phyloP scores from a whole-genome alignment of 2,329 filamentous ascomycete species.

The Epichloe typhina region DNA sequence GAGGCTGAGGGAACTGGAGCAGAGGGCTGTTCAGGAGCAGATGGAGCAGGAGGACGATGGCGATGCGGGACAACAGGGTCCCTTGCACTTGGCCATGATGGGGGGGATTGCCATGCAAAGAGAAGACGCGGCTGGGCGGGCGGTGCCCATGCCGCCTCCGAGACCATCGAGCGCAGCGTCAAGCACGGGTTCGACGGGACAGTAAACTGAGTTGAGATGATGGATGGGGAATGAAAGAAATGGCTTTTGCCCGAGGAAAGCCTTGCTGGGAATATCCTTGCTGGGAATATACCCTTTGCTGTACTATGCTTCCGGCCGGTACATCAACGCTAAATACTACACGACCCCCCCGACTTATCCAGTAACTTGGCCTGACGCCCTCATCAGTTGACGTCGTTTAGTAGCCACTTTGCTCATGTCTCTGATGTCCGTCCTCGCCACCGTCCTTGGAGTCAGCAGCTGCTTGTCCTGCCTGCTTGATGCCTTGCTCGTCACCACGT shows the following conservation, averaged over 20 bases:
- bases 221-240: not conserved
- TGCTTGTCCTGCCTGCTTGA: slow-evolving; percentile 46
- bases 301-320: too few relatives aligned
- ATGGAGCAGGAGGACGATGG: slow-evolving; percentile 22
- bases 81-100: slow-evolving; percentile 14
- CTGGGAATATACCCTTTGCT: too few relatives aligned
- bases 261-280: too few relatives aligned
- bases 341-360: too few relatives aligned
- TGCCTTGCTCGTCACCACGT: slow-evolving; percentile 70
- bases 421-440: slow-evolving; percentile 19
- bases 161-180: slow-evolving; percentile 27
- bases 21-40: slow-evolving; percentile 28
- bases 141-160: slow-evolving; percentile 18
- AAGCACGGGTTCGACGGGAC: slow-evolving; percentile 29
- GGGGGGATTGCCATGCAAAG: slow-evolving; percentile 28
- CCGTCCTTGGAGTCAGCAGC: slow-evolving; percentile 26
- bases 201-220: slow-evolving; percentile 8
- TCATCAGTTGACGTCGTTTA: slow-evolving; percentile 12
- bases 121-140: slow-evolving; percentile 18
- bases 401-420: slow-evolving; percentile 41
- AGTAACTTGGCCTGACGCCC: too few relatives aligned
- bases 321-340: too few relatives aligned
- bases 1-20: slow-evolving; percentile 36
- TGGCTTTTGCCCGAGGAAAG: too few relatives aligned
- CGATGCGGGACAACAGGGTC: slow-evolving; percentile 11